Evolutionary conservation across 371 early-diverging fungal species (phyloP).

Genomic region (Gilbertella persicaria): DNA sequence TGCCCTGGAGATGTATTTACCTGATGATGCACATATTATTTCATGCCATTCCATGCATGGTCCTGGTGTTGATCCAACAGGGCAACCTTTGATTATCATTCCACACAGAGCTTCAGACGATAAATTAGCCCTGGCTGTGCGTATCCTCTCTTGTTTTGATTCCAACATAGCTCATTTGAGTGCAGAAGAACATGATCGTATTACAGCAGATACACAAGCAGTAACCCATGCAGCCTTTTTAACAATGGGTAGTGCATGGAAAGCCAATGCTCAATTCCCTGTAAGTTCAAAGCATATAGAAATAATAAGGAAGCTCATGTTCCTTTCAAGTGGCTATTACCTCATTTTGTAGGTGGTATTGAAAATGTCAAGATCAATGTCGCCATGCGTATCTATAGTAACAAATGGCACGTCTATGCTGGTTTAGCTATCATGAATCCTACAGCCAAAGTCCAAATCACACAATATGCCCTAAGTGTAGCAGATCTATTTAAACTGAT

Average conservation of each 20-base stretch:
- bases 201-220: constrained; percentile 97
- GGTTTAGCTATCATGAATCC: constrained; percentile 95
- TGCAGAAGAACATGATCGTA: constrained; percentile 87
- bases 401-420: constrained; percentile 97
- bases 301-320: too few species aligned
- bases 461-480: constrained; percentile 87
- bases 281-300: constrained; percentile 41
- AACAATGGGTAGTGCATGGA: constrained; percentile 96
- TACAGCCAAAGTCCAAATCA: constrained; percentile 80
- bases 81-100: constrained; percentile 88
- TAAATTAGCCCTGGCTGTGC: constrained; percentile 59
- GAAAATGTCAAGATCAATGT: constrained; percentile 96
- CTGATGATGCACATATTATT: constrained; percentile 88
- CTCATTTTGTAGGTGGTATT: constrained; percentile 87
- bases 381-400: constrained; percentile 88
- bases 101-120: constrained; percentile 70
- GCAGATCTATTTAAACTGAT: constrained; percentile 90
- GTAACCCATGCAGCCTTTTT: constrained; percentile 95
- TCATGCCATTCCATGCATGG: constrained; percentile 97
- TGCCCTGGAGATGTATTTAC: constrained; percentile 86
- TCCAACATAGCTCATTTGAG: constrained; percentile 80
- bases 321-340: constrained; percentile 74
- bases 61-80: constrained; percentile 81
- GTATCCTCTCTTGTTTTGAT: constrained; percentile 72
- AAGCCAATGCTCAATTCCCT: constrained; percentile 74